phyloP scores from a whole-genome alignment of 495 filamentous ascomycete species.

The Podospora pseudoanserina region DNA sequence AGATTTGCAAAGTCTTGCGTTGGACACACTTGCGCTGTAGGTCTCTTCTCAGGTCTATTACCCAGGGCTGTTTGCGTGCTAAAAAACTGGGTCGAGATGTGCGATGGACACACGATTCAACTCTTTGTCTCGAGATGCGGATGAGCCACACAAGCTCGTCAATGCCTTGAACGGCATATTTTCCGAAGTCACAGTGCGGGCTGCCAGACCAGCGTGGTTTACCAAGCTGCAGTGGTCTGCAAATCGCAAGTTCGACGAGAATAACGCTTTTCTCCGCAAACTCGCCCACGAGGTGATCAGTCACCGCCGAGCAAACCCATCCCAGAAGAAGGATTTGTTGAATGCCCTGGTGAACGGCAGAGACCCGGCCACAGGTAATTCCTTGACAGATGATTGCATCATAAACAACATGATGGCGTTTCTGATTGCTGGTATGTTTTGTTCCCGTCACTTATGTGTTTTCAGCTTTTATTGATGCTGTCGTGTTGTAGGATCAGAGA shows the following conservation, averaged over 20 bases:
- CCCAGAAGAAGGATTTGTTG: constrained; percentile 61
- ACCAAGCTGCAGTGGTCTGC: constrained; percentile 45
- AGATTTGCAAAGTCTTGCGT: constrained; percentile 63
- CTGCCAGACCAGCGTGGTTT: constrained; percentile 44
- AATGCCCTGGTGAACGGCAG: constrained; percentile 59
- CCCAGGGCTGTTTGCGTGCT: not conserved
- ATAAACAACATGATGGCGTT: constrained; percentile 64
- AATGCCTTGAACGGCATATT: constrained; percentile 54
- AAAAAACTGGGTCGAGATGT: constrained; percentile 31
- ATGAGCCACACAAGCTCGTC: constrained; percentile 55
- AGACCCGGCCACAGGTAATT: constrained; percentile 57
- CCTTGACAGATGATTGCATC: constrained; percentile 52
- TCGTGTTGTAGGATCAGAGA: too few relatives aligned
- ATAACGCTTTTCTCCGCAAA: constrained; percentile 50
- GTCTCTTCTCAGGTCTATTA: not conserved
- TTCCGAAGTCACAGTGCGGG: constrained; percentile 44
- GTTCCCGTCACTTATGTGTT: not conserved
- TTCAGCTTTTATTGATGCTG: too few relatives aligned
- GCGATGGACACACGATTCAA: constrained; percentile 69
- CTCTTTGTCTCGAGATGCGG: constrained; percentile 55
- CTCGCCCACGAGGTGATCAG: constrained; percentile 52
- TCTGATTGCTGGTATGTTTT: constrained; percentile 47
- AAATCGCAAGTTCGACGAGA: constrained; percentile 47
- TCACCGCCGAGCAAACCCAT: constrained; percentile 48
- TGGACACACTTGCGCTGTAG: constrained; percentile 61